Conservation (phyloP, 179 eudicot species). For the Beta corolliflora region DNA sequence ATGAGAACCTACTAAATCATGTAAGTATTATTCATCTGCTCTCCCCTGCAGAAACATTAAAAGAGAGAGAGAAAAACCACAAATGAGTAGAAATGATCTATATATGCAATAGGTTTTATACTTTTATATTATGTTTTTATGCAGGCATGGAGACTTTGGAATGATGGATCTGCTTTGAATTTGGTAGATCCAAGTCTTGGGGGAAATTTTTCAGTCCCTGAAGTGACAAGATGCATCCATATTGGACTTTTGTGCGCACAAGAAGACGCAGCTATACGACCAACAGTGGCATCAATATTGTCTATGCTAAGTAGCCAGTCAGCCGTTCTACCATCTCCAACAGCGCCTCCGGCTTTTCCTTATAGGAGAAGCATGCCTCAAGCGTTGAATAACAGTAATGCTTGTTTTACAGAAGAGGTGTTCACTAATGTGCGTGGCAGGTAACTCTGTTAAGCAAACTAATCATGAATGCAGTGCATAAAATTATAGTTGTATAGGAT, state of each 20-base stretch:
- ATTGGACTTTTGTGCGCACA: conserved; percentile 37
- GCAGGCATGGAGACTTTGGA: conserved; percentile 23
- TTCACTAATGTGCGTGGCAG: conserved; percentile 27
- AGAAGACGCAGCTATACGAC: conserved; percentile 34
- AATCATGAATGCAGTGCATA: neutral
- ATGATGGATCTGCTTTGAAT: neutral
- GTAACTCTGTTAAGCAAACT: conserved; percentile 3
- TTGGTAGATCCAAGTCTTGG: conserved; percentile 12
- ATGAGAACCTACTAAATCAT: conserved; percentile 11
- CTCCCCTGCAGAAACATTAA: too few relatives aligned
- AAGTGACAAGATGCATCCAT: conserved; percentile 20
- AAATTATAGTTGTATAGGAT: neutral
- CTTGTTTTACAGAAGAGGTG: conserved; percentile 10
- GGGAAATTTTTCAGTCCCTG: neutral
- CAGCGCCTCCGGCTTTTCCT: conserved; percentile 13
- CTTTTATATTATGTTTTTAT: neutral
- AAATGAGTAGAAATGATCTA: too few relatives aligned
- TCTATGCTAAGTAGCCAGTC: conserved; percentile 36
- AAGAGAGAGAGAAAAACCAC: neutral
- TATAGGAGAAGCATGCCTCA: neutral
- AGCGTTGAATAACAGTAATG: conserved; percentile 11
- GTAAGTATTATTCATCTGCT: conserved; percentile 3
- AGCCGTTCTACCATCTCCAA: neutral
- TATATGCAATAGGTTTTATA: neutral
- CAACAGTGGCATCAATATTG: conserved; percentile 34